Conservation (phyloP, 2,329 filamentous ascomycete genomes). For the Curvularia eragrostidis region DNA sequence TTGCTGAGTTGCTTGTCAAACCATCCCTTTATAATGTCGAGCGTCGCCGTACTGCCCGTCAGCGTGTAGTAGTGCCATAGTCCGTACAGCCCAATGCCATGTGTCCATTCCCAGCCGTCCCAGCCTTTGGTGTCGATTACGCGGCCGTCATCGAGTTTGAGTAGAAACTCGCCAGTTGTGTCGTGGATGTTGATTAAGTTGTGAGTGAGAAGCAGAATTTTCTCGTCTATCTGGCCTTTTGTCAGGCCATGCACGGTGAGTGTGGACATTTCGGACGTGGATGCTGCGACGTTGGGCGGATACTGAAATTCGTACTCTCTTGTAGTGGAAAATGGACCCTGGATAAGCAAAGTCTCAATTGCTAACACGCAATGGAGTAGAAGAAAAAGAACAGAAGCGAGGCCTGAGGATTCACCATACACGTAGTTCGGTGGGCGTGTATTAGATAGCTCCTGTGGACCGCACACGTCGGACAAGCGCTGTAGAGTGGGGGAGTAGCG, state of each 20-base stretch:
- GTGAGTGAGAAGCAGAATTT: slow-evolving; percentile 71
- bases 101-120: slow-evolving; percentile 85
- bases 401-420: slow-evolving; percentile 1
- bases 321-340: background rate
- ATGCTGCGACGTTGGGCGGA: background rate
- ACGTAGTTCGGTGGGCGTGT: slow-evolving; percentile 10
- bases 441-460: slow-evolving; percentile 9
- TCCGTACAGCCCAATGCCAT: slow-evolving; percentile 80
- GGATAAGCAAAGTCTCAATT: background rate
- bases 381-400: background rate
- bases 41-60: slow-evolving; percentile 66
- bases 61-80: slow-evolving; percentile 82
- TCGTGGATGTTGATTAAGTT: slow-evolving; percentile 81
- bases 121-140: slow-evolving; percentile 86
- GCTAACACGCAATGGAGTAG: background rate
- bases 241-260: slow-evolving; percentile 51
- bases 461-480: slow-evolving; percentile 14
- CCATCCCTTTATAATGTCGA: slow-evolving; percentile 75
- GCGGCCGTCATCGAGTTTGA: slow-evolving; percentile 73
- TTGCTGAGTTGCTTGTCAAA: slow-evolving; percentile 72
- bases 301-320: background rate
- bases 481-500: slow-evolving; percentile 15
- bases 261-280: slow-evolving; percentile 47
- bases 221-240: slow-evolving; percentile 56
- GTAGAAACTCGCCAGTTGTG: slow-evolving; percentile 74